Evolutionary conservation across 2,329 filamentous ascomycete genomes (phyloP).

Genomic region (Ophiosphaerella narmari): DNA sequence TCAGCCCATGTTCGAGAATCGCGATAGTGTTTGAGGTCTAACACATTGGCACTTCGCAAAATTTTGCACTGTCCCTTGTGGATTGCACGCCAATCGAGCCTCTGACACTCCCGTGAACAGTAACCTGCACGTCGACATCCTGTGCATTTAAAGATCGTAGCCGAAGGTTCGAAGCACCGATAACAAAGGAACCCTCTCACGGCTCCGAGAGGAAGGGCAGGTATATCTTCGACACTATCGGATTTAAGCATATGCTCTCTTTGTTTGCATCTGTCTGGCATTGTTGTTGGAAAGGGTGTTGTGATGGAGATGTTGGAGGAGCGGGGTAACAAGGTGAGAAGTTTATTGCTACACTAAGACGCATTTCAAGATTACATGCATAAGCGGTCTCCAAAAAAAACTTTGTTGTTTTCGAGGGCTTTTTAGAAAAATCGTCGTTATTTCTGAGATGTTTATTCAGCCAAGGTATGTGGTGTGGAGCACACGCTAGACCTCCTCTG

Average conservation of each 20-base stretch:
- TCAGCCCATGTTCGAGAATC: constrained; percentile 15
- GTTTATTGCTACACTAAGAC: neutral
- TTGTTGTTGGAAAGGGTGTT: neutral
- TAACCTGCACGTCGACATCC: constrained; percentile 22
- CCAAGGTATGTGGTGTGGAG: too few relatives aligned
- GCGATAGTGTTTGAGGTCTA: constrained; percentile 19
- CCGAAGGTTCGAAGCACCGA: constrained; percentile 18
- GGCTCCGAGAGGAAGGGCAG: constrained; percentile 16
- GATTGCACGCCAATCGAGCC: constrained; percentile 18
- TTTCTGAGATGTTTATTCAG: too few relatives aligned
- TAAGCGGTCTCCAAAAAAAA: too few relatives aligned
- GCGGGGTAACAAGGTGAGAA: neutral
- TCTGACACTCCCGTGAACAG: constrained; percentile 25
- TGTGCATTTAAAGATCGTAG: constrained; percentile 17
- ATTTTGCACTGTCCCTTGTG: constrained; percentile 27
- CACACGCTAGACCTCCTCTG: neutral
- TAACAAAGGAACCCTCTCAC: constrained; percentile 23
- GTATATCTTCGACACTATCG: constrained; percentile 12
- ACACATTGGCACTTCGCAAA: constrained; percentile 16
- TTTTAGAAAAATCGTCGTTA: too few relatives aligned
- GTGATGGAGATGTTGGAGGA: neutral
- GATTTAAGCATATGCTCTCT: constrained; percentile 19
- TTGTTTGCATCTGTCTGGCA: constrained; percentile 24
- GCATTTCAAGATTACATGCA: too few relatives aligned
- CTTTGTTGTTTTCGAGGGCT: too few relatives aligned